phyloP scores from a whole-genome alignment of 202 grass and related monocot species.

The Schoenoplectus triqueter region DNA sequence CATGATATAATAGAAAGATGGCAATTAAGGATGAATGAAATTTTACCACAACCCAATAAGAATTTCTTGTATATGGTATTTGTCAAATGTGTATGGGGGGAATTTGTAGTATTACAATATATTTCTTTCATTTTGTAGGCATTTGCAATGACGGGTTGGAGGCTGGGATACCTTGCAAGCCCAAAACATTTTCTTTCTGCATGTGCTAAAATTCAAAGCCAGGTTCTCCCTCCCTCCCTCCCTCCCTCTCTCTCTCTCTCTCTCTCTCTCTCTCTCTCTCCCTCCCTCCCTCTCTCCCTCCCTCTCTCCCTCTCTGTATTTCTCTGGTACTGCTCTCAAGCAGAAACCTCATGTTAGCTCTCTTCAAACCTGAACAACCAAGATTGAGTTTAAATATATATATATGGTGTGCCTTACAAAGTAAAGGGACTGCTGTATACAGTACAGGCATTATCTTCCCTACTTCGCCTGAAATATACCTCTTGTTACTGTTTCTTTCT shows the following conservation, averaged over 20 bases:
- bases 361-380: background rate
- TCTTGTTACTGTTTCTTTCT: background rate
- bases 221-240: constrained; percentile 42
- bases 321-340: constrained; percentile 8
- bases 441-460: background rate
- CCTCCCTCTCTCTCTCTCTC: no score
- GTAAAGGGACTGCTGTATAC: background rate
- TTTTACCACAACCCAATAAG: background rate
- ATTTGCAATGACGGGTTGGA: constrained; percentile 97
- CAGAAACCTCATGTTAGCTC: background rate
- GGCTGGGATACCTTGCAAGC: constrained; percentile 89
- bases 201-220: constrained; percentile 94
- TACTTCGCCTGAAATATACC: background rate
- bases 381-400: background rate
- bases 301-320: constrained; percentile 25
- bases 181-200: constrained; percentile 84
- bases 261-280: no score
- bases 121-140: constrained; percentile 54
- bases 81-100: background rate
- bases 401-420: background rate
- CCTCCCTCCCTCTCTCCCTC: no score
- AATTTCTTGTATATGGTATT: background rate
- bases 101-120: background rate
- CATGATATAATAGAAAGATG: constrained; percentile 17
- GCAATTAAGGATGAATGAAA: constrained; percentile 11